These are phyloP conservation scores for Claviceps humidiphila DNA, from an alignment of 2,329 filamentous ascomycete species.

Conservation along the genomic window DNA sequence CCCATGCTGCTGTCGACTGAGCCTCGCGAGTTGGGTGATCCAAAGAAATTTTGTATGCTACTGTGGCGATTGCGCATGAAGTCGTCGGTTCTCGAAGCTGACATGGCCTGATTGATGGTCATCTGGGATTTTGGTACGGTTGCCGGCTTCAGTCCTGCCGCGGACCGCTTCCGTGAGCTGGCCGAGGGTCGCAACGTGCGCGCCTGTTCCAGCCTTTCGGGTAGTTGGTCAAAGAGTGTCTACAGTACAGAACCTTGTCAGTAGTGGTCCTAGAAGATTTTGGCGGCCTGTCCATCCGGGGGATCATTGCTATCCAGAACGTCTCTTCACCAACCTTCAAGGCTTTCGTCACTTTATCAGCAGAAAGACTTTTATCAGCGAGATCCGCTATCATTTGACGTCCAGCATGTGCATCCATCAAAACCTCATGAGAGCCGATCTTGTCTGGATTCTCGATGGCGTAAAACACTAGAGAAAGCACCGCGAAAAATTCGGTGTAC, in stretches of 20 bases:
- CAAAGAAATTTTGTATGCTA: constrained; percentile 12
- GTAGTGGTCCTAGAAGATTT: not conserved
- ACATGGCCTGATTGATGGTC: constrained; percentile 18
- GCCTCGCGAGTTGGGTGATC: constrained; percentile 12
- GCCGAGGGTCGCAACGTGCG: constrained; percentile 20
- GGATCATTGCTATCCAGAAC: no score
- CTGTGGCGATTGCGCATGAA: constrained; percentile 18
- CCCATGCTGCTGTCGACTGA: constrained; percentile 23
- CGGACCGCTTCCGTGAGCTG: constrained; percentile 43
- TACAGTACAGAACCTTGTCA: constrained; percentile 20
- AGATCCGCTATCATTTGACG: constrained; percentile 70
- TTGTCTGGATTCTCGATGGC: constrained; percentile 70
- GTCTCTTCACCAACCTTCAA: constrained; percentile 47
- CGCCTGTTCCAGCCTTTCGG: constrained; percentile 51
- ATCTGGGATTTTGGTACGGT: constrained; percentile 17
- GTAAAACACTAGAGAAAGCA: constrained; percentile 67
- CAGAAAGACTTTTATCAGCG: constrained; percentile 74
- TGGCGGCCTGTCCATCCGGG: no score
- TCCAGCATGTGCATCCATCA: constrained; percentile 75
- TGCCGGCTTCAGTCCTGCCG: constrained; percentile 27
- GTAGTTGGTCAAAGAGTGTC: constrained; percentile 74
- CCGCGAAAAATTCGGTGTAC: constrained; percentile 72
- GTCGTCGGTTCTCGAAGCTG: constrained; percentile 21
- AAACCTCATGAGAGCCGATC: constrained; percentile 59
- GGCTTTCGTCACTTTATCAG: constrained; percentile 69